phyloP scores from a whole-genome alignment of 2,329 filamentous ascomycete species.

The Aureobasidium mangrovei region DNA sequence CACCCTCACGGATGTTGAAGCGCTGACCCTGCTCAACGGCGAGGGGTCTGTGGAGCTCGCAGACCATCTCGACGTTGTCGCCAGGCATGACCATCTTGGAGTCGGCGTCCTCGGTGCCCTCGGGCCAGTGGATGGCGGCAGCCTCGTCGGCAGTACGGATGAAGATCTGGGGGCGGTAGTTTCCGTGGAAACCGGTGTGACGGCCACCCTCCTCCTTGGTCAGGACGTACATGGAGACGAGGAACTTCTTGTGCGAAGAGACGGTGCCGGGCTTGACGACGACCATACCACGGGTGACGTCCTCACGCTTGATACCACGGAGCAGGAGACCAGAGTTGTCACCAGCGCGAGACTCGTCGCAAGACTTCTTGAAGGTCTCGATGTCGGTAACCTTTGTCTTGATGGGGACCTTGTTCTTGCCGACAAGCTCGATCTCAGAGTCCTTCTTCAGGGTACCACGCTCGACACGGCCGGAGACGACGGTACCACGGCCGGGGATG shows the following conservation, averaged over 20 bases:
- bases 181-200: conserved; percentile 88
- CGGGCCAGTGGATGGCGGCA: conserved; percentile 76
- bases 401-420: conserved; percentile 71
- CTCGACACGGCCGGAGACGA: conserved; percentile 94
- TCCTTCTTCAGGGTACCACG: conserved; percentile 91
- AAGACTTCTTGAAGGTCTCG: conserved; percentile 99
- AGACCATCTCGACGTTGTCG: conserved; percentile 97
- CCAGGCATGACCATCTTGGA: conserved; percentile 91
- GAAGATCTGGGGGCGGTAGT: conserved; percentile 96
- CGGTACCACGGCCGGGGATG: conserved; percentile 77
- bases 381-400: conserved; percentile 99
- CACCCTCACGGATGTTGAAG: conserved; percentile 97
- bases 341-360: conserved; percentile 89
- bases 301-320: conserved; percentile 92
- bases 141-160: conserved; percentile 78
- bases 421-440: conserved; percentile 86
- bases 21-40: conserved; percentile 87
- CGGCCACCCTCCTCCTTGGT: conserved; percentile 97
- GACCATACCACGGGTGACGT: conserved; percentile 91
- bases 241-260: conserved; percentile 84
- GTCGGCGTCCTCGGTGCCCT: conserved; percentile 62
- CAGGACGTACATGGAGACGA: conserved; percentile 92
- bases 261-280: conserved; percentile 72
- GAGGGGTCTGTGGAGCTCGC: conserved; percentile 73
- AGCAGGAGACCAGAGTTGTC: conserved; percentile 97